Evolutionary conservation across 164 flowering plant genomes (phyloP), one percentile per base, ranked within the genome.

Genomic region (Macadamia integrifolia): DNA sequence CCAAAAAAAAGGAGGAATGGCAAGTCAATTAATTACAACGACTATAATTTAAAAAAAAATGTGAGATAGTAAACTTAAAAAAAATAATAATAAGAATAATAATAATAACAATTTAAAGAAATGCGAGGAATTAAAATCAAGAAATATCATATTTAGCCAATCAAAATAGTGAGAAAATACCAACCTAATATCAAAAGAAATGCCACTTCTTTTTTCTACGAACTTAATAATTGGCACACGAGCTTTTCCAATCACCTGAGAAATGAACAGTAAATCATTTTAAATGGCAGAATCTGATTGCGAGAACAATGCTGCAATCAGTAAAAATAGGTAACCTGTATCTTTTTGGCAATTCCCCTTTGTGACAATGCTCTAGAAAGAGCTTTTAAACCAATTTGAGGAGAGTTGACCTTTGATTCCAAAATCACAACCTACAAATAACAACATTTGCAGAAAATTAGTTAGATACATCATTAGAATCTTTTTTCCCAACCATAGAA

Each of bases 201-300:
- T 70, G 11, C 83, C 89, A 80, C 97, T 92, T 66, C 57, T 71
- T 78, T 82, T 89, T 70, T 93, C 98, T 43, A 93, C 81, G 75
- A 93, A 93, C 76, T 93, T 93, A 43, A 93, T 72, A 69, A 91
- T 93, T 40, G 98, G 98, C 46, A 93, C 96, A 67, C 97, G 96
- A 52, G 98, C 98, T 79, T 85, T 89, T 52, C 83, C 92, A 71
- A 93, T 93, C 58, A 91, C 97, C 98, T 93, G 74, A 69, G 13
- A 72, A 75, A 65, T 18, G 52, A 32, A 50, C 30, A 17, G 59
- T 35, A 10, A 60, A 17, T 13, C 57, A 58, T 14, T 2, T 76
- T 29, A 80, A 64, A 69, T 29, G 18, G 31, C 5, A 66, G 62
- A 56, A 0, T 30, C 29, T 40, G 40, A 3, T 62, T 17, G 31